phyloP scores from a whole-genome alignment of 2,329 filamentous ascomycete species.

The Cercospora janseana region DNA sequence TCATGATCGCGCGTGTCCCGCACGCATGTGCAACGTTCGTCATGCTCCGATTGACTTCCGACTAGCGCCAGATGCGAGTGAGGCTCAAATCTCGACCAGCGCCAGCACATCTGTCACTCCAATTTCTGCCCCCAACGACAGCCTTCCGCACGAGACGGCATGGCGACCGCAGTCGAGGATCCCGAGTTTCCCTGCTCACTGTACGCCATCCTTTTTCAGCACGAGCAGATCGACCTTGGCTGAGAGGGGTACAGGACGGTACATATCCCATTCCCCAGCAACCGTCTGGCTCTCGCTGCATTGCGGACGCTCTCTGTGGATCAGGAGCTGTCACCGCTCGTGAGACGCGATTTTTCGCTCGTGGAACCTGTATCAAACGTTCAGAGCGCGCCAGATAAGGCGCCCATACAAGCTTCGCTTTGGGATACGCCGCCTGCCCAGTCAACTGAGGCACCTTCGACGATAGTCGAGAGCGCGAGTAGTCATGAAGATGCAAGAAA shows the following conservation, averaged over 20 bases:
- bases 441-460: constrained; percentile 7
- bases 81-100: neutral
- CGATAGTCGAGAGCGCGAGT: constrained; percentile 17
- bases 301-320: constrained; percentile 78
- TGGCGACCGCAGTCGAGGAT: constrained; percentile 8
- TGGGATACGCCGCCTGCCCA: constrained; percentile 12
- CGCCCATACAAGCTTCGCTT: constrained; percentile 26
- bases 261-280: constrained; percentile 75
- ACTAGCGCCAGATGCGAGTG: constrained; percentile 1
- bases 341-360: constrained; percentile 68
- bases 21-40: constrained; percentile 3
- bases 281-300: constrained; percentile 73
- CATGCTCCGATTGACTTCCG: constrained; percentile 7
- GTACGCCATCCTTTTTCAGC: constrained; percentile 19
- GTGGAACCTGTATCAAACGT: constrained; percentile 25
- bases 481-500: constrained; percentile 38
- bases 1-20: constrained; percentile 6
- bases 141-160: neutral
- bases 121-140: neutral
- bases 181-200: constrained; percentile 30
- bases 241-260: constrained; percentile 56
- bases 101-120: neutral
- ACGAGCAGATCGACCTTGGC: constrained; percentile 1
- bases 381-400: constrained; percentile 17
- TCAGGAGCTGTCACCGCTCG: constrained; percentile 80